phyloP scores from a whole-genome alignment of 2,329 filamentous ascomycete genomes.

The Hymenoscyphus occultus region DNA sequence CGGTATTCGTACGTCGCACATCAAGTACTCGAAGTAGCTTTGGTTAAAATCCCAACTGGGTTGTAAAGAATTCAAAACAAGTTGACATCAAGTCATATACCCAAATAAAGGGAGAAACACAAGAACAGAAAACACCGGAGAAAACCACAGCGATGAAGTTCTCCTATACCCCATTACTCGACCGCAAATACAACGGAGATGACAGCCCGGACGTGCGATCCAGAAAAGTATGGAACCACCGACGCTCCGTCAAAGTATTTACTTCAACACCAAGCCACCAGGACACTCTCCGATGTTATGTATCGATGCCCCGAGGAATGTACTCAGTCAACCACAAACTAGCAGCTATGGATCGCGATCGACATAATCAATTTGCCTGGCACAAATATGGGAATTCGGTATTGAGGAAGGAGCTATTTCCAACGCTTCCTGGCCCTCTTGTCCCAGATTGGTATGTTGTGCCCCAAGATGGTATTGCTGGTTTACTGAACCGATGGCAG shows the following conservation, averaged over 20 bases:
- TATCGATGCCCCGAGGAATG: not conserved
- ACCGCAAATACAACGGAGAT: not conserved
- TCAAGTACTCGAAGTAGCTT: not conserved
- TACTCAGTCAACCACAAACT: not conserved
- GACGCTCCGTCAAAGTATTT: slow-evolving; percentile 1
- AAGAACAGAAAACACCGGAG: not conserved
- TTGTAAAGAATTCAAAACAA: not conserved
- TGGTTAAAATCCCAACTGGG: not conserved
- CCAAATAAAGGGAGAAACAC: not conserved
- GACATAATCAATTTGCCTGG: not conserved
- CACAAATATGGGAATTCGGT: not conserved
- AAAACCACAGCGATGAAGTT: not conserved
- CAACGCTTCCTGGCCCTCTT: not conserved
- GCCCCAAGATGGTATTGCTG: not conserved
- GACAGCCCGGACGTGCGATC: not conserved
- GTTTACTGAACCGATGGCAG: not conserved
- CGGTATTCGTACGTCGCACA: not conserved
- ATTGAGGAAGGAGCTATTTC: not conserved
- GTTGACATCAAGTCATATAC: not conserved
- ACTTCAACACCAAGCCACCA: not conserved
- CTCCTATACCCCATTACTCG: not conserved
- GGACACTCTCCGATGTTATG: not conserved
- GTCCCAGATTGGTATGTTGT: not conserved
- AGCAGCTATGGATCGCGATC: not conserved
- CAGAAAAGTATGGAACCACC: not conserved